A percentile compares a stretch with the other conserved stretches of the same genome.
phyloP scores from a whole-genome alignment of 1,284 basidiomycete genomes.

The Trichosporon sp. region DNA sequence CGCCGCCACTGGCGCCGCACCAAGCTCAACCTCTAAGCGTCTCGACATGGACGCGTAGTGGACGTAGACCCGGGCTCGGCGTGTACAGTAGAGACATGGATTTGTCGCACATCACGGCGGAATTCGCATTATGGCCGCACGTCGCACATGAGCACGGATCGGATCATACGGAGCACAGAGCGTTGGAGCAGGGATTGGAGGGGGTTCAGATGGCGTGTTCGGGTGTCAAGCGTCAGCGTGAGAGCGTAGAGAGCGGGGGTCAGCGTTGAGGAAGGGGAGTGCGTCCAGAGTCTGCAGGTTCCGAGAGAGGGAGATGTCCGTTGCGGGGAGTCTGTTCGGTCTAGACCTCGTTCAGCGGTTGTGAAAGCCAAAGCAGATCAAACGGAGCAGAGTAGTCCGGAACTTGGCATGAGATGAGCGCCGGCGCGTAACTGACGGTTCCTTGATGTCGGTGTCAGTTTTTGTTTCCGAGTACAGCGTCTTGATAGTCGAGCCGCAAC shows the following conservation, averaged over 20 bases:
- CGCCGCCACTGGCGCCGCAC: slow-evolving; percentile 92
- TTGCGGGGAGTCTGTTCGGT: background rate
- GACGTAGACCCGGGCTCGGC: slow-evolving; percentile 11
- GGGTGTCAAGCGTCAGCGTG: too few relatives aligned
- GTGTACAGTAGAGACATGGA: slow-evolving; percentile 20
- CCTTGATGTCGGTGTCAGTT: background rate
- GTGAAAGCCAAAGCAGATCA: background rate
- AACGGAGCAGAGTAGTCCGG: background rate
- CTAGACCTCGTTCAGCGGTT: background rate
- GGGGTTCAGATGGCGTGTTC: background rate
- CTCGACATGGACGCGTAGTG: background rate
- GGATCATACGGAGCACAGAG: background rate
- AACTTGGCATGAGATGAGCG: background rate
- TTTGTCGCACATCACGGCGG: slow-evolving; percentile 13
- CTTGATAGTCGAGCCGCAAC: background rate
- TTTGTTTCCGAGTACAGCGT: background rate
- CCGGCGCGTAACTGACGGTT: background rate
- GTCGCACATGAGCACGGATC: background rate
- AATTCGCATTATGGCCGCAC: background rate
- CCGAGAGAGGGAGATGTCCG: background rate
- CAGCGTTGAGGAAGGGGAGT: background rate
- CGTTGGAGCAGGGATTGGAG: background rate
- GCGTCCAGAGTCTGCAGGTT: background rate
- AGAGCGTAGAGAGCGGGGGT: too few relatives aligned
- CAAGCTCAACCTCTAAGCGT: slow-evolving; percentile 85